These are phyloP conservation scores for Aspergillus diversus DNA, from an alignment of 495 filamentous ascomycete species.

Conservation along the genomic window DNA sequence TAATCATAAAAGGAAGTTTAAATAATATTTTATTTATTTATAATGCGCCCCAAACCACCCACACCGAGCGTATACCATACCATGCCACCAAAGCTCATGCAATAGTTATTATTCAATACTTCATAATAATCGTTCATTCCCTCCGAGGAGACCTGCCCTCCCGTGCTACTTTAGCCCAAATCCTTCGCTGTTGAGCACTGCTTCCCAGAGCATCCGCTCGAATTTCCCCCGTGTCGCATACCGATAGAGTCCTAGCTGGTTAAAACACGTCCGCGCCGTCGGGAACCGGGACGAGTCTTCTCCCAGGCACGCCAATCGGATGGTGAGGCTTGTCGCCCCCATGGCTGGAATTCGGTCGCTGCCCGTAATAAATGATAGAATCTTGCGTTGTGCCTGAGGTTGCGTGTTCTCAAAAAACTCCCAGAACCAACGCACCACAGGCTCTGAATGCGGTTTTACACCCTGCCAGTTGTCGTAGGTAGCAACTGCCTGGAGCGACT, in stretches of 20 bases:
- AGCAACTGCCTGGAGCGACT: conserved; percentile 74
- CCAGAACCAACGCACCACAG: conserved; percentile 88
- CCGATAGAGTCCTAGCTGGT: conserved; percentile 75
- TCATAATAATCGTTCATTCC: not conserved
- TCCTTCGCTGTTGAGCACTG: conserved; percentile 87
- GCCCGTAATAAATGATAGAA: conserved; percentile 90
- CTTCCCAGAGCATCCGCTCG: conserved; percentile 77
- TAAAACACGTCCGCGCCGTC: conserved; percentile 90
- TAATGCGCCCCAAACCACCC: not conserved
- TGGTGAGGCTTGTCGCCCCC: conserved; percentile 80
- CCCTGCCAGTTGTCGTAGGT: conserved; percentile 79
- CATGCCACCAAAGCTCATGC: not conserved
- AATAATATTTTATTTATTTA: not conserved
- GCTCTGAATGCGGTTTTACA: conserved; percentile 55
- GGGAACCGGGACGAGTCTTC: conserved; percentile 77
- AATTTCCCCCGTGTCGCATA: conserved; percentile 68
- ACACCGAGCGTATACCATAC: not conserved
- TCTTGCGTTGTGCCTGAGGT: conserved; percentile 71
- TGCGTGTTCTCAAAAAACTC: conserved; percentile 68
- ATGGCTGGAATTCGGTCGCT: conserved; percentile 92
- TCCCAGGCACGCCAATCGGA: conserved; percentile 75
- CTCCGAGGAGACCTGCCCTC: conserved; percentile 16
- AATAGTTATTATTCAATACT: conserved; percentile 8
- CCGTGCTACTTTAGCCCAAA: conserved; percentile 80
- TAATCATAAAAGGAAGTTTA: not conserved